Evolutionary conservation across 2,329 filamentous ascomycete genomes (phyloP).

Genomic region (Scopulariopsis brevicaulis): DNA sequence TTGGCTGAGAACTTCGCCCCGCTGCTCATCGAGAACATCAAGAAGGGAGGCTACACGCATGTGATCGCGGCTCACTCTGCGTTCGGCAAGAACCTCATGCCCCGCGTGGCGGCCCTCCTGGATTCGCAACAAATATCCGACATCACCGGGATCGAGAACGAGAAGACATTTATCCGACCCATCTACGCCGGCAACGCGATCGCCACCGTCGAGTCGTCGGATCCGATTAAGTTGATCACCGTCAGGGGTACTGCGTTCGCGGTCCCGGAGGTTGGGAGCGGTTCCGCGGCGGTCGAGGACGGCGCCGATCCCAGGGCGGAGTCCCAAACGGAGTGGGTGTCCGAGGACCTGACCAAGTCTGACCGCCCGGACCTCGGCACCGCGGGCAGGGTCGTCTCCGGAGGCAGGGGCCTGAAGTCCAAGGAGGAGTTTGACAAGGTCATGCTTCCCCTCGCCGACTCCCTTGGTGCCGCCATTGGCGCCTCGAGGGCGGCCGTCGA

Average conservation of each 20-base stretch:
- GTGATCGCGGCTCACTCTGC: conserved; percentile 84
- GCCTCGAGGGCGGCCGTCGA: conserved; percentile 93
- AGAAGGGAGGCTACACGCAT: conserved; percentile 89
- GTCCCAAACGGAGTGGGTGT: conserved; percentile 74
- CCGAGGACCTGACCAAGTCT: conserved; percentile 84
- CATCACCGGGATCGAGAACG: conserved; percentile 73
- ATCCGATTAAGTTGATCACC: conserved; percentile 79
- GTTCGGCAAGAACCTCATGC: conserved; percentile 92
- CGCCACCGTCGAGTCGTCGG: conserved; percentile 83
- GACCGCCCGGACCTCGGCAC: conserved; percentile 89
- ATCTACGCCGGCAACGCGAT: conserved; percentile 98
- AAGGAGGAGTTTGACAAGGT: conserved; percentile 94
- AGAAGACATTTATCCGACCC: conserved; percentile 90
- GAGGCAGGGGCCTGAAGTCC: conserved; percentile 89
- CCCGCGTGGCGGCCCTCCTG: conserved; percentile 80
- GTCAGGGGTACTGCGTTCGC: conserved; percentile 90
- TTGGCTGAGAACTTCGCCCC: conserved; percentile 92
- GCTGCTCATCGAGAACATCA: conserved; percentile 89
- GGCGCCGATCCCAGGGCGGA: conserved; percentile 74
- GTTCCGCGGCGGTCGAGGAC: conserved; percentile 66
- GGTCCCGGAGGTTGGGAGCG: conserved; percentile 57
- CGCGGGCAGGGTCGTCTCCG: conserved; percentile 83
- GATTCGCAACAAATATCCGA: conserved; percentile 93
- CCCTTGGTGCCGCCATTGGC: conserved; percentile 88
- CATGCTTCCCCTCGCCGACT: conserved; percentile 86